Percentiles rank a stretch among this genome's conserved stretches.
These are phyloP conservation scores for Patellifolia procumbens DNA, from an alignment of 179 eudicot species.

Conservation along the genomic window DNA sequence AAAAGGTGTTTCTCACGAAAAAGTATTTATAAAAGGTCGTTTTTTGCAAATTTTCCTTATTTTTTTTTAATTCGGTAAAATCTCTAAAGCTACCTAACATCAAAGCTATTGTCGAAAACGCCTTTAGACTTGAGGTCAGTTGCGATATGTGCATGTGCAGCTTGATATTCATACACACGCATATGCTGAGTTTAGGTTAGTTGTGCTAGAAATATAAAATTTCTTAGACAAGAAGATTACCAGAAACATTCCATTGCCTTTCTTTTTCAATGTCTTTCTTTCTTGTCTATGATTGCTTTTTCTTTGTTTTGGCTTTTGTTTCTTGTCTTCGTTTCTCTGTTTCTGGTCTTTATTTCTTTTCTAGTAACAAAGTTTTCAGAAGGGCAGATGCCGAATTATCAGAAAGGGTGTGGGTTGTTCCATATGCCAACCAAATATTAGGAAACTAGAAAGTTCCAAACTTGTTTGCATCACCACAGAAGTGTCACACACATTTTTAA, in stretches of 20 bases:
- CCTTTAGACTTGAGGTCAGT: constrained; percentile 7
- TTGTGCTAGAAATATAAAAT: neutral
- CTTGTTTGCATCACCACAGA: neutral
- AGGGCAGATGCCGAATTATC: neutral
- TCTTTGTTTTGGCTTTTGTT: neutral
- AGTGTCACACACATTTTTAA: too few relatives aligned
- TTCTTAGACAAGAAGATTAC: constrained; percentile 4
- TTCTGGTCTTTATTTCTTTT: neutral
- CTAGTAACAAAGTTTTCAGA: neutral
- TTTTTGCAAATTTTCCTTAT: too few relatives aligned
- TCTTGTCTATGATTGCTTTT: neutral
- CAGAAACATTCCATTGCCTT: neutral
- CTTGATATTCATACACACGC: constrained; percentile 1
- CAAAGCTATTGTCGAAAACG: too few relatives aligned
- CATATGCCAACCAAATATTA: constrained; percentile 1
- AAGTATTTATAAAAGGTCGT: too few relatives aligned
- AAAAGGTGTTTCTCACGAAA: too few relatives aligned
- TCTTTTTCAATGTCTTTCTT: neutral
- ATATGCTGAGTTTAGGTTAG: constrained; percentile 18
- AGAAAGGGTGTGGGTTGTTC: neutral
- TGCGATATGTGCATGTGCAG: constrained; percentile 15
- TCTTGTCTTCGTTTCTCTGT: neutral
- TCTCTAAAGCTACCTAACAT: too few relatives aligned
- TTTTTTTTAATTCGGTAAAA: too few relatives aligned
- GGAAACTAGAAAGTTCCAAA: neutral